Percentiles rank a stretch among this genome's conserved stretches.
phyloP scores from a whole-genome alignment of 352 stramenopile genomes.

The Hyaloperonospora brassicae region DNA sequence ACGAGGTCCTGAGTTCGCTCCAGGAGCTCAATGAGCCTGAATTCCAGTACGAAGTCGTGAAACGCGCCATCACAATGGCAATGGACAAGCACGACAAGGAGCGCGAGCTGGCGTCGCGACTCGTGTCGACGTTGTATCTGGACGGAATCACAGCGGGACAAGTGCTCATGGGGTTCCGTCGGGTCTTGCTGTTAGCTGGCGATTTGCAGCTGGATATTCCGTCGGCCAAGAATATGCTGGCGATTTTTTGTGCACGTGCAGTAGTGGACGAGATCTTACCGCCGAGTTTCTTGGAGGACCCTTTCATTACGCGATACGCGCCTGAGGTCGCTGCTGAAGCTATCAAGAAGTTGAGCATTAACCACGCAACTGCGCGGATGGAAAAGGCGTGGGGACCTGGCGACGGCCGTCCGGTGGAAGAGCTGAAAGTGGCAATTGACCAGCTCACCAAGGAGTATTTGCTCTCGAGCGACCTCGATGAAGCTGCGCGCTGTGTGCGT shows the following conservation, averaged over 20 bases:
- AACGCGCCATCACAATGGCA: slow-evolving; percentile 91
- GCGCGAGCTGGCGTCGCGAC: slow-evolving; percentile 48
- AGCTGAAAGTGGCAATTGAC: slow-evolving; percentile 91
- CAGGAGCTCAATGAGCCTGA: slow-evolving; percentile 54
- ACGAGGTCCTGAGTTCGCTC: slow-evolving; percentile 85
- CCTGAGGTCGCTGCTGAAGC: slow-evolving; percentile 93
- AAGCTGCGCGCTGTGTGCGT: slow-evolving; percentile 86
- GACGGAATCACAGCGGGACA: slow-evolving; percentile 70
- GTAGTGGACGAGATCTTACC: slow-evolving; percentile 98
- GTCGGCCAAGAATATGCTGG: slow-evolving; percentile 88
- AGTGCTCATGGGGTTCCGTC: slow-evolving; percentile 91
- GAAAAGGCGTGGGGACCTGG: slow-evolving; percentile 97
- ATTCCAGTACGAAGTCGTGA: slow-evolving; percentile 91
- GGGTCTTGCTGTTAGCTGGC: slow-evolving; percentile 92
- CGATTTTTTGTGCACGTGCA: slow-evolving; percentile 94
- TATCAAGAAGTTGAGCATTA: slow-evolving; percentile 94
- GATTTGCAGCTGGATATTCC: slow-evolving; percentile 95
- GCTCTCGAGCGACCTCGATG: slow-evolving; percentile 90
- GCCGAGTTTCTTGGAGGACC: slow-evolving; percentile 95
- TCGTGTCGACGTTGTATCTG: slow-evolving; percentile 92
- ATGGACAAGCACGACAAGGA: slow-evolving; percentile 80
- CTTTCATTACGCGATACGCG: slow-evolving; percentile 90
- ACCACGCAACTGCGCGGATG: slow-evolving; percentile 92
- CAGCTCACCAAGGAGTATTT: slow-evolving; percentile 97
- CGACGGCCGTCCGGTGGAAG: slow-evolving; percentile 84